Evolutionary conservation across 192 early-diverging fungal genomes (phyloP).

Genomic region (Coemansia sp.): DNA sequence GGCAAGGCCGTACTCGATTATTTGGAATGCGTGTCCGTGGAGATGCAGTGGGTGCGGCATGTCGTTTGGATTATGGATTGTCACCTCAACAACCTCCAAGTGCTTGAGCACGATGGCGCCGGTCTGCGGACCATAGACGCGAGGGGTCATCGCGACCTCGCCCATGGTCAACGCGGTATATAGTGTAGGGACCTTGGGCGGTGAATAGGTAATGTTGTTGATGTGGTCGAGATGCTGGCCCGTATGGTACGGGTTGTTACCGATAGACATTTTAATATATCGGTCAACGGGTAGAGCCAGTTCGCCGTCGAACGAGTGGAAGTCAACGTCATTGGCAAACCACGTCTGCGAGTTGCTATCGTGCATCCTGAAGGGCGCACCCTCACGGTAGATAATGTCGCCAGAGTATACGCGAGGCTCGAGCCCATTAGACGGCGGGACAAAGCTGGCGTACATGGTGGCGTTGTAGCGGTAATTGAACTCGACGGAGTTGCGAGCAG

Average conservation of each 20-base stretch:
- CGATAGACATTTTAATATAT: constrained; percentile 50
- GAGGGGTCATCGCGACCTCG: constrained; percentile 48
- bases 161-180: constrained; percentile 67
- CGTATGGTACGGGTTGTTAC: constrained; percentile 61
- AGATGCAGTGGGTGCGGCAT: constrained; percentile 78
- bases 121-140: constrained; percentile 67
- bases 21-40: constrained; percentile 84
- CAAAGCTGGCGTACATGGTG: constrained; percentile 59
- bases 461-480: constrained; percentile 73
- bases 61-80: constrained; percentile 69
- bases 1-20: constrained; percentile 57
- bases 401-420: constrained; percentile 57
- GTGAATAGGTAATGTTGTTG: constrained; percentile 69
- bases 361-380: constrained; percentile 50
- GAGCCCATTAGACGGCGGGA: constrained; percentile 48
- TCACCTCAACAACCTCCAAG: constrained; percentile 65
- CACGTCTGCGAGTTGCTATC: not conserved
- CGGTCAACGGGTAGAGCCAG: constrained; percentile 58
- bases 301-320: constrained; percentile 50
- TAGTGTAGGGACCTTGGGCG: constrained; percentile 66
- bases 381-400: constrained; percentile 61
- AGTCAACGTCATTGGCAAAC: constrained; percentile 51
- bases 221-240: constrained; percentile 75
- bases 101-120: constrained; percentile 64
- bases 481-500: constrained; percentile 58